Evolutionary conservation across 768 basidiomycete species (phyloP).

Genomic region (Ramaria sp.): DNA sequence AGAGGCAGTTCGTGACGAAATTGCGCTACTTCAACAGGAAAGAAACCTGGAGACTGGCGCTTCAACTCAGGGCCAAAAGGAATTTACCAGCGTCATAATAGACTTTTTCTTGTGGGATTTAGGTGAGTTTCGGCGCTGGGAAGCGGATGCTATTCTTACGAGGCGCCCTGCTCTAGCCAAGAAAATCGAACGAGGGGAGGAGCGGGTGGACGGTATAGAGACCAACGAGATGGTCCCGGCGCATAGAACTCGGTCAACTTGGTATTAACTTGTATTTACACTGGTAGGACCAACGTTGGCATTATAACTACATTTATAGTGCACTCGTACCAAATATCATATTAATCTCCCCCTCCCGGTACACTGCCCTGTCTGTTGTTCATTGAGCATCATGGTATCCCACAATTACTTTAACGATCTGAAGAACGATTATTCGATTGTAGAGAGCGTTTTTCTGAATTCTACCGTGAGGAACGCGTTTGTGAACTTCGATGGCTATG

Average conservation of each 20-base stretch:
- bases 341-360: not conserved
- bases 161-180: constrained; percentile 33
- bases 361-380: too few relatives aligned
- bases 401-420: too few relatives aligned
- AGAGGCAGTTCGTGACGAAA: constrained; percentile 57
- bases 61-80: constrained; percentile 17
- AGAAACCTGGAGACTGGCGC: constrained; percentile 21
- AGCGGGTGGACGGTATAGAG: constrained; percentile 47
- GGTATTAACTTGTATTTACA: constrained; percentile 49
- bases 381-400: too few relatives aligned
- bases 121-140: not conserved
- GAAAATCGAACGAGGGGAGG: constrained; percentile 52
- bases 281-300: not conserved
- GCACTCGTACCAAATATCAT: not conserved
- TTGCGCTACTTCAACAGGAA: constrained; percentile 19
- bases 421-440: too few relatives aligned
- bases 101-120: constrained; percentile 92
- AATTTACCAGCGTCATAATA: constrained; percentile 66
- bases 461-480: too few relatives aligned
- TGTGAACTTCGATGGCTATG: too few relatives aligned
- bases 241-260: constrained; percentile 75
- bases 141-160: not conserved
- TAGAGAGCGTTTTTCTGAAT: too few relatives aligned
- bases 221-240: constrained; percentile 51
- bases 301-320: not conserved